phyloP scores from a whole-genome alignment of 768 basidiomycete species.

The Suillus decipiens region DNA sequence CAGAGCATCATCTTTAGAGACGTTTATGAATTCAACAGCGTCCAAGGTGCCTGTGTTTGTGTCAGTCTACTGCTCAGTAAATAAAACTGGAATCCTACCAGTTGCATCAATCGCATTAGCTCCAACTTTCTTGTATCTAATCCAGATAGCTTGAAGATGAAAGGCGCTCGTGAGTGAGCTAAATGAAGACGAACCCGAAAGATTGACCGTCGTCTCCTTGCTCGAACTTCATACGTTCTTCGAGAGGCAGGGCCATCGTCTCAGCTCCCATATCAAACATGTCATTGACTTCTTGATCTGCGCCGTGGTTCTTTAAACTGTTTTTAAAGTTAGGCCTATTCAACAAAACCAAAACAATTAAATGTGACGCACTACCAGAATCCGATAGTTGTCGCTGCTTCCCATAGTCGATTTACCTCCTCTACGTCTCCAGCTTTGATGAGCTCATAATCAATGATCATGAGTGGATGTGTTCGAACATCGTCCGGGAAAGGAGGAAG shows the following conservation, averaged over 20 bases:
- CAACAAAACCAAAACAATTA: not conserved
- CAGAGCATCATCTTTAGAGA: constrained; percentile 69
- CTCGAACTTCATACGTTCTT: constrained; percentile 45
- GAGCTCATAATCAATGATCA: constrained; percentile 47
- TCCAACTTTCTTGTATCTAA: constrained; percentile 61
- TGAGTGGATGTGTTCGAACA: constrained; percentile 46
- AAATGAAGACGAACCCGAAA: constrained; percentile 33
- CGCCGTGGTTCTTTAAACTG: constrained; percentile 47
- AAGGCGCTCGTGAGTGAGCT: not conserved
- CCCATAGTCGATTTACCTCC: constrained; percentile 48
- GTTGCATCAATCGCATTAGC: constrained; percentile 61
- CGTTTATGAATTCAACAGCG: constrained; percentile 62
- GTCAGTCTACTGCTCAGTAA: not conserved
- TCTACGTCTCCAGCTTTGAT: constrained; percentile 34
- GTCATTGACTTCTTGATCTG: constrained; percentile 34
- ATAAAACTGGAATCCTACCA: constrained; percentile 30
- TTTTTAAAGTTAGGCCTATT: not conserved
- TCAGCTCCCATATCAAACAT: constrained; percentile 47
- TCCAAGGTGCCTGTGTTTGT: constrained; percentile 31
- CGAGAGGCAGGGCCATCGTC: constrained; percentile 41
- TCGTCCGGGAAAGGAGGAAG: constrained; percentile 46
- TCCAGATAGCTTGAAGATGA: not conserved
- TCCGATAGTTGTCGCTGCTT: constrained; percentile 48
- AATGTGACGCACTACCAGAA: constrained; percentile 52
- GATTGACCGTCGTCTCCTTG: constrained; percentile 43